These are phyloP conservation scores for Primulina tabacum DNA, from an alignment of 257 asterid genomes.

Conservation along the genomic window DNA sequence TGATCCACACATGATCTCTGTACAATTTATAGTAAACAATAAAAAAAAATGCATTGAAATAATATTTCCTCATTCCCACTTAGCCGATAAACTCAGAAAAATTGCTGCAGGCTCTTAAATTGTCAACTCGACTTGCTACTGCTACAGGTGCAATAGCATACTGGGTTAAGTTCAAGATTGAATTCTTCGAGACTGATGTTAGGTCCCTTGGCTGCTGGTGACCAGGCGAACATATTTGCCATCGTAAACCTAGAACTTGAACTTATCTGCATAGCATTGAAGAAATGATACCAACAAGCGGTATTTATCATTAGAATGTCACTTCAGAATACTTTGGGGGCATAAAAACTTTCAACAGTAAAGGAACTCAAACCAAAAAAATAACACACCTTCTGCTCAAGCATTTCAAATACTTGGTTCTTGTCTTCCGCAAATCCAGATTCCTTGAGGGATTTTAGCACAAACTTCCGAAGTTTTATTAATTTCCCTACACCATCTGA, in stretches of 20 bases:
- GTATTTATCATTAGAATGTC: slow-evolving; percentile 4
- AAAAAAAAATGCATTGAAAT: not conserved
- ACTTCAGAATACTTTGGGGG: not conserved
- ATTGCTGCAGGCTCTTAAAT: not conserved
- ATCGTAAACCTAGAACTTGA: slow-evolving; percentile 66
- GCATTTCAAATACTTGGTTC: slow-evolving; percentile 37
- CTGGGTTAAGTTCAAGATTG: not conserved
- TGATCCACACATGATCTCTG: not conserved
- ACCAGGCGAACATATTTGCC: slow-evolving; percentile 60
- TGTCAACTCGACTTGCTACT: not conserved
- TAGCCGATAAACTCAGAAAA: not conserved
- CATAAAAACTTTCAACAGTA: not conserved
- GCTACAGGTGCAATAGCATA: not conserved
- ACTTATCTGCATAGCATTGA: slow-evolving; percentile 44
- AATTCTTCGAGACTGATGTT: not conserved
- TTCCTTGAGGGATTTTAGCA: slow-evolving; percentile 55
- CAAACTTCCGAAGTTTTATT: slow-evolving; percentile 60
- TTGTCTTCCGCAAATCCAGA: slow-evolving; percentile 50
- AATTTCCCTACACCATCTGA: slow-evolving; percentile 54
- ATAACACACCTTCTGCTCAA: slow-evolving; percentile 57
- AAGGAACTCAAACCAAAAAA: slow-evolving; percentile 11
- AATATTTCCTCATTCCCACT: not conserved
- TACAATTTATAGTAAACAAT: too few species aligned
- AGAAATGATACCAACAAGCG: slow-evolving; percentile 2
- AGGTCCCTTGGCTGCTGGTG: slow-evolving; percentile 34